Conservation (phyloP, 257 asterid genomes). For the Solanum pennellii region DNA sequence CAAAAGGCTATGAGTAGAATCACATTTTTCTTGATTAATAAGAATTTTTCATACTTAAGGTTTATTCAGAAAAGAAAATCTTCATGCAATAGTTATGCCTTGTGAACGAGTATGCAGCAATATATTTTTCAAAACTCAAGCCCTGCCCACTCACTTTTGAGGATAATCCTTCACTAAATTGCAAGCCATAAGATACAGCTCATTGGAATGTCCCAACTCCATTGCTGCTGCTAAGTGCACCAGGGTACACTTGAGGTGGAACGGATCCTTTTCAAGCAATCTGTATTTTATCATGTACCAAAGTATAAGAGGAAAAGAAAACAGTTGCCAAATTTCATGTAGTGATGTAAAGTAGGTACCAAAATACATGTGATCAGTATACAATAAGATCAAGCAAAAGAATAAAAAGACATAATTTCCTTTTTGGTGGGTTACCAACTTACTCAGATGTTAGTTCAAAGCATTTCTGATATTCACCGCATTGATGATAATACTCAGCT, state of each 20-base stretch:
- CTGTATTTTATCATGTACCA: conserved; percentile 36
- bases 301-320: background rate
- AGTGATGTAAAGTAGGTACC: background rate
- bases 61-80: background rate
- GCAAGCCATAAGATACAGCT: conserved; percentile 97
- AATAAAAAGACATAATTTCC: background rate
- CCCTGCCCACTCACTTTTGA: conserved; percentile 60
- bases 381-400: background rate
- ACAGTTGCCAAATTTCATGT: background rate
- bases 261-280: conserved; percentile 97
- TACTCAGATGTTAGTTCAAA: conserved; percentile 85
- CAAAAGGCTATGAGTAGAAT: background rate
- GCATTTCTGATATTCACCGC: conserved; percentile 93
- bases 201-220: conserved; percentile 98
- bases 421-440: conserved; percentile 21
- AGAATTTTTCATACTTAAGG: background rate
- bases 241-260: conserved; percentile 84
- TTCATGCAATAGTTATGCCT: background rate
- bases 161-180: conserved; percentile 97
- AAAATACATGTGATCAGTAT: background rate
- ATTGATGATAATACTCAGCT: conserved; percentile 97
- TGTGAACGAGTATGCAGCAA: background rate
- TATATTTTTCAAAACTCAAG: background rate
- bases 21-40: background rate
- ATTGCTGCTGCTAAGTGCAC: conserved; percentile 97